phyloP scores from a whole-genome alignment of 1,284 basidiomycete species.

The Cutaneotrichosporon sp. region DNA sequence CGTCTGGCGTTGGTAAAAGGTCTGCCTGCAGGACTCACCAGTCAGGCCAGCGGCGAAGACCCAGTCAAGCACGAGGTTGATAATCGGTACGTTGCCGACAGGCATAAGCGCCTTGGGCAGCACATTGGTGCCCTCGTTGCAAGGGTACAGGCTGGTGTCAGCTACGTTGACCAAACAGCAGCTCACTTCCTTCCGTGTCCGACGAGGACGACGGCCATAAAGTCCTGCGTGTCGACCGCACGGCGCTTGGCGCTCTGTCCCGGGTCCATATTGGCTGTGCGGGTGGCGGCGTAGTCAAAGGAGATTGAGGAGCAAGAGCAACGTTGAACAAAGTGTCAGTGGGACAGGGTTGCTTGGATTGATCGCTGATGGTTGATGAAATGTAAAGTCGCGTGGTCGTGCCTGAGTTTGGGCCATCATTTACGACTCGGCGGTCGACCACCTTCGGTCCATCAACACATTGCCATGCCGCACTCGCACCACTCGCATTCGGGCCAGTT shows the following conservation, averaged over 20 bases:
- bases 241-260: not conserved
- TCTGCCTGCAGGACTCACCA: conserved; percentile 53
- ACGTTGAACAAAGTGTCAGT: not conserved
- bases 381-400: not conserved
- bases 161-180: conserved; percentile 7
- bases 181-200: conserved; percentile 80
- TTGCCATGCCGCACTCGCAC: conserved; percentile 74
- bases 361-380: not conserved
- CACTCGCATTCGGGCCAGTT: conserved; percentile 97
- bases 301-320: too few relatives aligned
- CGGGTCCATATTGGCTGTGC: conserved; percentile 5
- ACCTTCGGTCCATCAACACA: not conserved
- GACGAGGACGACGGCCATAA: conserved; percentile 74
- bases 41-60: conserved; percentile 77
- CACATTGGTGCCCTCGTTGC: conserved; percentile 43
- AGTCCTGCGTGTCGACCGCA: conserved; percentile 53
- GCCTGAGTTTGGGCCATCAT: not conserved
- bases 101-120: conserved; percentile 71
- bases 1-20: conserved; percentile 54
- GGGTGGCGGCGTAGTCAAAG: too few relatives aligned
- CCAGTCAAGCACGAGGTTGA: conserved; percentile 80
- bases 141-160: conserved; percentile 40
- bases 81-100: conserved; percentile 77
- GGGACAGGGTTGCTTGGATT: too few relatives aligned
- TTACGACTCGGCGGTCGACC: not conserved